A percentile compares a stretch with the other conserved stretches of the same genome.
phyloP scores from a whole-genome alignment of 108 stramenopile genomes.

The Schizochytrium sp. region DNA sequence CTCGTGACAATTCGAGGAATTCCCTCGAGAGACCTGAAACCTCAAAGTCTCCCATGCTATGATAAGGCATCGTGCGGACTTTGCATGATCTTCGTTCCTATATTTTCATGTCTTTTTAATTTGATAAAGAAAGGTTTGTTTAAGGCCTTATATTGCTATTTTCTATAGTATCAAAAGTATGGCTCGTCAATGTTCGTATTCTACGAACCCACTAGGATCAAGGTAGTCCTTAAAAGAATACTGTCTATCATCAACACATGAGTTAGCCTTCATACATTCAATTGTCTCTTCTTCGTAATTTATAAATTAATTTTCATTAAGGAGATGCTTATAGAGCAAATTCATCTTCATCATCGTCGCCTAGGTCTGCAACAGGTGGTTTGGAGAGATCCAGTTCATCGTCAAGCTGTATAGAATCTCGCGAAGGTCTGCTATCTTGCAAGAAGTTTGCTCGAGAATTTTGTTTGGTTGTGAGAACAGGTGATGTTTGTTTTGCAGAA shows the following conservation, averaged over 20 bases:
- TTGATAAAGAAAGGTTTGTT: neutral
- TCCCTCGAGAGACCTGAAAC: neutral
- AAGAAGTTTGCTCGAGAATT: neutral
- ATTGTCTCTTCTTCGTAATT: neutral
- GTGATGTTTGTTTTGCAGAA: neutral
- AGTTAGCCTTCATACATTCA: neutral
- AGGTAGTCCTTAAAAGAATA: no score
- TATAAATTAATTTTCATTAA: neutral
- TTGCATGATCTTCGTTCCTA: neutral
- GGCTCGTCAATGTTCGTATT: no score
- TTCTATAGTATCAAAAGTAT: neutral
- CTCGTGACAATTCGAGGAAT: neutral
- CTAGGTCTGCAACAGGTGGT: neutral
- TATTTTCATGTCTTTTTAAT: neutral
- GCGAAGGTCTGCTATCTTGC: slow-evolving; percentile 2
- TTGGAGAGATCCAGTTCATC: neutral
- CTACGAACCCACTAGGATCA: no score
- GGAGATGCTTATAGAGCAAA: neutral
- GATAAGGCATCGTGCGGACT: neutral
- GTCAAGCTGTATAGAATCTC: neutral
- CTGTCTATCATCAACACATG: neutral
- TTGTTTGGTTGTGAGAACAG: neutral
- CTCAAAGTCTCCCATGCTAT: slow-evolving; percentile 58
- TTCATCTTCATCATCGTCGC: neutral
- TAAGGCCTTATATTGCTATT: neutral